phyloP scores from a whole-genome alignment of 257 asterid genomes.

The Petunia axillaris region DNA sequence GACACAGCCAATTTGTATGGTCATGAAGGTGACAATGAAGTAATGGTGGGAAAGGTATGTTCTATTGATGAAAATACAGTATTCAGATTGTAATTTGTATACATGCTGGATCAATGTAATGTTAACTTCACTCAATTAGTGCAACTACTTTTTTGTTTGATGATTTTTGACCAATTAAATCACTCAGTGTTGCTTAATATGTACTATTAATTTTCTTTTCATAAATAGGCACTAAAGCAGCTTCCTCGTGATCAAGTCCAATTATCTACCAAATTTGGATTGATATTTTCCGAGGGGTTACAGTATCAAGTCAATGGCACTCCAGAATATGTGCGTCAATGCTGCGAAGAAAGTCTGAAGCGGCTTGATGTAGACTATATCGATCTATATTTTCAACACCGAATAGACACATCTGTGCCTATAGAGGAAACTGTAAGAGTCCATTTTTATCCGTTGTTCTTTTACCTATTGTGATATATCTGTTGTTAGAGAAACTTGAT shows the following conservation, averaged over 20 bases:
- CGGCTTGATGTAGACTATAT: conserved; percentile 59
- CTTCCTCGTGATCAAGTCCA: conserved; percentile 43
- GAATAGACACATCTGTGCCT: conserved; percentile 50
- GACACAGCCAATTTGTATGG: conserved; percentile 58
- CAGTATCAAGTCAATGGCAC: conserved; percentile 25
- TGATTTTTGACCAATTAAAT: neutral
- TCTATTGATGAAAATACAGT: neutral
- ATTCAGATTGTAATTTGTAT: neutral
- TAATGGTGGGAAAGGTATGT: conserved; percentile 58
- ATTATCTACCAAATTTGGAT: conserved; percentile 47
- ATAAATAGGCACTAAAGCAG: conserved; percentile 40
- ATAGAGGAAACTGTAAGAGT: conserved; percentile 60
- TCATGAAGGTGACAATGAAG: conserved; percentile 41
- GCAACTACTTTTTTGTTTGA: neutral
- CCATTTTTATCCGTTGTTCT: conserved; percentile 15
- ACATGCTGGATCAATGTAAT: neutral
- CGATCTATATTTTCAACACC: conserved; percentile 59
- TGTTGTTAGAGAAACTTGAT: neutral
- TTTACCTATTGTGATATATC: neutral
- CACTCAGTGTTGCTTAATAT: neutral
- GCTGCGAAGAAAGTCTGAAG: conserved; percentile 57
- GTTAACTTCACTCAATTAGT: neutral
- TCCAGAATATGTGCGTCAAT: conserved; percentile 49
- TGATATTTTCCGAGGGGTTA: neutral
- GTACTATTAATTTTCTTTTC: neutral